A percentile compares a stretch with the other conserved stretches of the same genome.
phyloP scores from a whole-genome alignment of 257 asterid genomes.

The Fraxinus anomala region DNA sequence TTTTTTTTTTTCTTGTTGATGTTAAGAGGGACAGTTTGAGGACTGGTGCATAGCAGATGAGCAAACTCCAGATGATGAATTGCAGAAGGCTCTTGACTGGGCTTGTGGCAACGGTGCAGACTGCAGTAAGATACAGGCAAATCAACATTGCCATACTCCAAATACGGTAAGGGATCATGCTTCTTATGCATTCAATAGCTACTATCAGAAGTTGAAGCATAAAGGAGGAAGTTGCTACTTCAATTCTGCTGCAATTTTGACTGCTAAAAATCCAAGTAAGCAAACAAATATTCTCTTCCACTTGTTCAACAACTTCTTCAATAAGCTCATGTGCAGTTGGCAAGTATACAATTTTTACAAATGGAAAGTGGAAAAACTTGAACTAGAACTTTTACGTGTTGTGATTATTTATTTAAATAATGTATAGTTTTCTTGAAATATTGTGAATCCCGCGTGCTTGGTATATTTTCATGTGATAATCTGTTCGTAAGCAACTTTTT shows the following conservation, averaged over 20 bases:
- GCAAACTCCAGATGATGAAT: constrained; percentile 54
- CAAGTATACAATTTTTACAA: not conserved
- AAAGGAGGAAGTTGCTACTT: constrained; percentile 71
- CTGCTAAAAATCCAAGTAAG: constrained; percentile 70
- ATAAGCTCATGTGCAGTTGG: not conserved
- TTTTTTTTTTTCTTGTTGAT: not conserved
- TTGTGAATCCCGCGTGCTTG: not conserved
- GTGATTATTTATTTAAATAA: too few species aligned
- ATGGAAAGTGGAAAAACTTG: not conserved
- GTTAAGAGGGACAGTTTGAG: constrained; percentile 59
- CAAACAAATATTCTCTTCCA: not conserved
- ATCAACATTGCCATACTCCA: constrained; percentile 51
- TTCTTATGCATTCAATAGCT: constrained; percentile 75
- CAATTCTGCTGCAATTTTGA: constrained; percentile 61
- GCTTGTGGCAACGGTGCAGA: constrained; percentile 77
- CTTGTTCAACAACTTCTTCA: not conserved
- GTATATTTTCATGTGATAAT: not conserved
- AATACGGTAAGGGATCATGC: constrained; percentile 61
- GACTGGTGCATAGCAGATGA: constrained; percentile 79
- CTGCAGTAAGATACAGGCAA: constrained; percentile 44
- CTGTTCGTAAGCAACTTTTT: not conserved
- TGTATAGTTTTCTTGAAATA: not conserved
- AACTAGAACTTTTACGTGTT: not conserved
- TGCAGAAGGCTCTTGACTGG: constrained; percentile 53
- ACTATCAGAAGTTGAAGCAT: constrained; percentile 63